A percentile compares a stretch with the other conserved stretches of the same genome.
Conservation (phyloP, 2,329 filamentous ascomycete genomes). For the Hypoxylon sp. region DNA sequence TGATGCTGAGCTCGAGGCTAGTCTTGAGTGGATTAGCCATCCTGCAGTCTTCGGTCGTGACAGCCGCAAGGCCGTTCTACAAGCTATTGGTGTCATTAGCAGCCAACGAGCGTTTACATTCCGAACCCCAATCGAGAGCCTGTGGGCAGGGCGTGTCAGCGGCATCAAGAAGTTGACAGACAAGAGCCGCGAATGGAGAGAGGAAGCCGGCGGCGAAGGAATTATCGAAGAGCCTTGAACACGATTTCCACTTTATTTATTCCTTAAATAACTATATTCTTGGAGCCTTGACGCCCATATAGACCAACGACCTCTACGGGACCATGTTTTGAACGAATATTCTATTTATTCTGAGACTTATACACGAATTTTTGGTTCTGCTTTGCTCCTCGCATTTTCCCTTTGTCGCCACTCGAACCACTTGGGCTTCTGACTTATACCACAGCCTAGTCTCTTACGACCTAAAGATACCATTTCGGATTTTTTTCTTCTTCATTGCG, state of each 20-base stretch:
- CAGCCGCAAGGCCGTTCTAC: constrained; percentile 93
- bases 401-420: constrained; percentile 32
- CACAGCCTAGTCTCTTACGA: constrained; percentile 39
- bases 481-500: constrained; percentile 33
- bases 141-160: constrained; percentile 87
- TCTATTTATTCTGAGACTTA: constrained; percentile 34
- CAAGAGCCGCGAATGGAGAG: constrained; percentile 90
- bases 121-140: constrained; percentile 86
- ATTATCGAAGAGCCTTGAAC: constrained; percentile 72
- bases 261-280: constrained; percentile 32
- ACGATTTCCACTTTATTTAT: constrained; percentile 18
- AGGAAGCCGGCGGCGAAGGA: constrained; percentile 82
- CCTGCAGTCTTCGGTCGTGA: constrained; percentile 95
- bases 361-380: constrained; percentile 15
- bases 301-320: constrained; percentile 46
- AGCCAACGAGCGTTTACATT: constrained; percentile 95
- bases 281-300: constrained; percentile 33
- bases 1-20: constrained; percentile 90
- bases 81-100: constrained; percentile 96
- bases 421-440: constrained; percentile 11
- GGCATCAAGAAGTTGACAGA: constrained; percentile 88
- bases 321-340: constrained; percentile 46
- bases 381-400: constrained; percentile 24
- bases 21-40: constrained; percentile 97
- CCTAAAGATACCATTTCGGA: constrained; percentile 52